Conservation (phyloP, 192 early-diverging fungal species). For the Allomyces javanicus region DNA sequence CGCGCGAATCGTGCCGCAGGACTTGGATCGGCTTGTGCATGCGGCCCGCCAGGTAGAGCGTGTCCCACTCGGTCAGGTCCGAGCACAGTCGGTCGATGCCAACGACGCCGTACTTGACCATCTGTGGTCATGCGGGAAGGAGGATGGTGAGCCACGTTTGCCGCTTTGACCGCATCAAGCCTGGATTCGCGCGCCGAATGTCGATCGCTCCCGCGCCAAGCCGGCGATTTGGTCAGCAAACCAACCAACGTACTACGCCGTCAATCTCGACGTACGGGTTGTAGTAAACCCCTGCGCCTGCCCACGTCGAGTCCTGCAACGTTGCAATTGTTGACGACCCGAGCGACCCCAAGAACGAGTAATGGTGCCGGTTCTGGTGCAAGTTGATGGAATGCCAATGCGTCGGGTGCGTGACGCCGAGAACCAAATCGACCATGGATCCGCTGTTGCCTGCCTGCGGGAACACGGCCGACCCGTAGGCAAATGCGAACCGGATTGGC, state of each 20-base stretch:
- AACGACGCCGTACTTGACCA: constrained; percentile 92
- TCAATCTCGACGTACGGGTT: constrained; percentile 81
- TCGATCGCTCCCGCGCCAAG: no score
- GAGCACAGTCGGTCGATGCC: constrained; percentile 66
- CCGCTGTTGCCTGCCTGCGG: constrained; percentile 58
- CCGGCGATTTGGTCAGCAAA: no score
- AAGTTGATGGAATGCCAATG: constrained; percentile 97
- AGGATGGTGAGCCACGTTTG: background rate
- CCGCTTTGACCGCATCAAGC: background rate
- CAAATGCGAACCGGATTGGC: constrained; percentile 60
- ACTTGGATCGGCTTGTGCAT: constrained; percentile 91
- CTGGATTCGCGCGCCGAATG: no score
- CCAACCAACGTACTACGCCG: constrained; percentile 40
- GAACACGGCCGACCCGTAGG: constrained; percentile 92
- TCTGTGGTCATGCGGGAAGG: constrained; percentile 15
- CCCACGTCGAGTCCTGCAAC: constrained; percentile 51
- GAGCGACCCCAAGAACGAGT: constrained; percentile 57
- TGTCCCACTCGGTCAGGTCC: constrained; percentile 87
- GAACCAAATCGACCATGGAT: constrained; percentile 82
- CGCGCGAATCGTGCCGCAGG: constrained; percentile 50
- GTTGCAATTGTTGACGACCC: constrained; percentile 48
- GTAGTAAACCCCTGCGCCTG: constrained; percentile 85
- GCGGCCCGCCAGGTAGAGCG: constrained; percentile 84
- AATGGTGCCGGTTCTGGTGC: constrained; percentile 75
- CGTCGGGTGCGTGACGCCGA: constrained; percentile 83